A percentile compares a stretch with the other conserved stretches of the same genome.
These are phyloP conservation scores for Hypoxylon sp. DNA, from an alignment of 2,329 filamentous ascomycete genomes.

Conservation along the genomic window DNA sequence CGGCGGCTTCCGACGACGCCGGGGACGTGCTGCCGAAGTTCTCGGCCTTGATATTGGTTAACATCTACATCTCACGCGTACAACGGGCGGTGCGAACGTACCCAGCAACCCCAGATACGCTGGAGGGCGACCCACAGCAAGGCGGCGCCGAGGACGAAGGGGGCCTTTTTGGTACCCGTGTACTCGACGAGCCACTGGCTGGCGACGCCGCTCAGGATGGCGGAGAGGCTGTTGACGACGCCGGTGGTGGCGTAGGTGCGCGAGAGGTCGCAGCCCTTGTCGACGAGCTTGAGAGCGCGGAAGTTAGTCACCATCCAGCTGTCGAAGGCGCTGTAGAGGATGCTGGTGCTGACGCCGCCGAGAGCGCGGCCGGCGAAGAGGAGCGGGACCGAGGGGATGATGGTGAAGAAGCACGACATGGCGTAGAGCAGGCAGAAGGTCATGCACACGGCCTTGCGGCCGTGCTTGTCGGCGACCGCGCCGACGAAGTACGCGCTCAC, in stretches of 20 bases:
- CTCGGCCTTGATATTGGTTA: constrained; percentile 38
- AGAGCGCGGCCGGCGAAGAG: constrained; percentile 63
- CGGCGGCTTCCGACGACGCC: constrained; percentile 9
- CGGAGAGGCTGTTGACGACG: constrained; percentile 62
- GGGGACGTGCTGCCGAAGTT: constrained; percentile 38
- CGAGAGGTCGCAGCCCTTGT: constrained; percentile 42
- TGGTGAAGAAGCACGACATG: constrained; percentile 59
- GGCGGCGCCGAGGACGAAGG: constrained; percentile 57
- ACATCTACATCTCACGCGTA: background rate
- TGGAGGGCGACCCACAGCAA: constrained; percentile 54
- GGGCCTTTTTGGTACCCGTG: constrained; percentile 58
- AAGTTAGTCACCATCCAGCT: constrained; percentile 68
- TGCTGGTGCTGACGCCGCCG: constrained; percentile 63
- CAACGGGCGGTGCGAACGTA: constrained; percentile 43
- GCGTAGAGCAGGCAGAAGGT: constrained; percentile 62
- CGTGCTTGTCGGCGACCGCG: constrained; percentile 52
- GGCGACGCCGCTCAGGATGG: constrained; percentile 60
- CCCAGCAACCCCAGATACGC: constrained; percentile 58
- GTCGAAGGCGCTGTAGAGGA: constrained; percentile 67
- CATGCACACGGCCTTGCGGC: constrained; percentile 60
- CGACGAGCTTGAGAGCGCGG: constrained; percentile 54
- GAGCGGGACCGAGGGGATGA: constrained; percentile 51
- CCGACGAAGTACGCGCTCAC: constrained; percentile 54
- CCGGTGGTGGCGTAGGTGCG: constrained; percentile 62
- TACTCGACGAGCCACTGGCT: constrained; percentile 59